Evolutionary conservation across 306 rosid species (phyloP), one percentile per base, ranked within the genome.

Genomic region (Abrus precatorius): DNA sequence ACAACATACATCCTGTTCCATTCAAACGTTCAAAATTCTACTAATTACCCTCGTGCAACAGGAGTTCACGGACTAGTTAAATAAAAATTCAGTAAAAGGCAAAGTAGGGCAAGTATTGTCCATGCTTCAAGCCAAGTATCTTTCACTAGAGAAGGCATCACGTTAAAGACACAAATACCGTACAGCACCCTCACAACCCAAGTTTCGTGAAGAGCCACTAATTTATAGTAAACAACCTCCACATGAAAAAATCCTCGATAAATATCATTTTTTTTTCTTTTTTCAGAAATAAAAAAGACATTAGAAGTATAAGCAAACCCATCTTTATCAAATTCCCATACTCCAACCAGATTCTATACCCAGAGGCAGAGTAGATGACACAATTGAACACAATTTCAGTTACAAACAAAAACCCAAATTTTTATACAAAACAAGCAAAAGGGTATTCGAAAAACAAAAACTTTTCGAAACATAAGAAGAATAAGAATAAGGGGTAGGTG

Each of bases 401-500:
- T 5, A 9, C 12, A 8, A 63, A 1, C 4, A 66, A 33, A 76
- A 34, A 9, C 9, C 3, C 7, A 3, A 27, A 28, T 32, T 12
- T 34, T 65, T 28, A 20, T 1, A 54, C 6, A 66, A 5, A 75
- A 49, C 9, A 30, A 36, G 47, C 7, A 68, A 82, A 34, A 75
- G 81, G 85, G 81, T 57, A 56, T 13, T 50, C 8, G 29, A 43
- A 61, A 69, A 67, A 68, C 48, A 78, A 4, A 69, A 45, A 55
- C 61, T 79, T 69, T 33, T 2, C 2, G 3, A 38, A 20, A 54
- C 9, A 7, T 2, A 9, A 71, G 14, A 47, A 71, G 6, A 6
- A 9, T 11, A 33, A 0, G 36, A 10, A 60, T n/a, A 43, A 8
- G 62, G 0, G 6, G 20, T 20, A 20, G 20, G 20, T 20, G 20